phyloP scores from a whole-genome alignment of 345 rosid species.

The Salix purpurea region DNA sequence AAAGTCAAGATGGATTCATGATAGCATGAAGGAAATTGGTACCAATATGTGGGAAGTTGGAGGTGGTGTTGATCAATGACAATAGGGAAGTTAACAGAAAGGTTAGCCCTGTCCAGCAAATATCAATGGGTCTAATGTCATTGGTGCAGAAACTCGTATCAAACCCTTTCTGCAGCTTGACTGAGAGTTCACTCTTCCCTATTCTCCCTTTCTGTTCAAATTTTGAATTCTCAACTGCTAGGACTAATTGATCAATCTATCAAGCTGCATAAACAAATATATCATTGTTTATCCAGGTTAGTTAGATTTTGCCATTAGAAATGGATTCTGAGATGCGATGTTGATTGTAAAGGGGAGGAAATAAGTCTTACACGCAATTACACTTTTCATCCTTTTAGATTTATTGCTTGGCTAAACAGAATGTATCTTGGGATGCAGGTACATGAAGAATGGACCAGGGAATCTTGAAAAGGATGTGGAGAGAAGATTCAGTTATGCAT shows the following conservation, averaged over 20 bases:
- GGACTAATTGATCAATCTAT: not conserved
- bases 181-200: not conserved
- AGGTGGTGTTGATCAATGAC: not conserved
- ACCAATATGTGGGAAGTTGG: not conserved
- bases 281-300: not conserved
- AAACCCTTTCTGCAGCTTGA: not conserved
- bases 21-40: not conserved
- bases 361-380: not conserved
- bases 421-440: conserved; percentile 42
- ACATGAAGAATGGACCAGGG: conserved; percentile 87
- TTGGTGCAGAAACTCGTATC: not conserved
- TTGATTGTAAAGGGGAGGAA: not conserved
- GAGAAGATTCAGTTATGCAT: conserved; percentile 91
- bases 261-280: not conserved
- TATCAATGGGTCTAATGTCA: not conserved
- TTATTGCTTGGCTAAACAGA: conserved; percentile 1
- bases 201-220: not conserved
- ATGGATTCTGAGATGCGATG: not conserved
- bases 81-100: not conserved
- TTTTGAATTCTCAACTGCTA: not conserved
- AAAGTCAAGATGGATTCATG: not conserved
- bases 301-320: not conserved
- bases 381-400: not conserved
- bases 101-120: not conserved
- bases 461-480: conserved; percentile 85